A percentile compares a stretch with the other conserved stretches of the same genome.
Conservation (phyloP, 1,284 basidiomycete species). For the Ganoderma boninense region DNA sequence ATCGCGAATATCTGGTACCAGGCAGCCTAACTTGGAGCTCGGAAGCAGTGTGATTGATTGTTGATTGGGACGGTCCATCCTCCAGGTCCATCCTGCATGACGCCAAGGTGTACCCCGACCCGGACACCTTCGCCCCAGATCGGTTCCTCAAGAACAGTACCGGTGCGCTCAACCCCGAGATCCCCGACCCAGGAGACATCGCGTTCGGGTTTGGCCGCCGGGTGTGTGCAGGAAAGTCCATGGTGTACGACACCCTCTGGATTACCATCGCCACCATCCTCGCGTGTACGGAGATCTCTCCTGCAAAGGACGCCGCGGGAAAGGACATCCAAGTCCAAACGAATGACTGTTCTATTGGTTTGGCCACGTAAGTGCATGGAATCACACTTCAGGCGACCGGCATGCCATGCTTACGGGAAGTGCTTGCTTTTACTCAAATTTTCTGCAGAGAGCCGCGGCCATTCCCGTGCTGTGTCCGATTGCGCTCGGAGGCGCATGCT, state of each 20-base stretch:
- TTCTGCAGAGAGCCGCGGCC: conserved; percentile 29
- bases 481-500: conserved; percentile 18
- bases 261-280: conserved; percentile 33
- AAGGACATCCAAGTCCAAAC: conserved; percentile 19
- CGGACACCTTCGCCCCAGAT: conserved; percentile 36
- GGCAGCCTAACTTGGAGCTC: too few relatives aligned
- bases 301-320: conserved; percentile 19
- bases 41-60: too few relatives aligned
- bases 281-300: conserved; percentile 35
- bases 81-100: conserved; percentile 37
- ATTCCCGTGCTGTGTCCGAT: conserved; percentile 23
- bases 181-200: conserved; percentile 25
- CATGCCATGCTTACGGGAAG: not conserved
- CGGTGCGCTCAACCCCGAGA: not conserved
- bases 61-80: too few relatives aligned
- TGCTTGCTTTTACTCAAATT: not conserved
- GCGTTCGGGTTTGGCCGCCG: conserved; percentile 39
- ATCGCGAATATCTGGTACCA: conserved; percentile 26
- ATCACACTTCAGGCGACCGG: too few relatives aligned
- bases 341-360: conserved; percentile 16
- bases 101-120: conserved; percentile 28
- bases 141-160: conserved; percentile 33
- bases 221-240: conserved; percentile 31
- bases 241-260: conserved; percentile 39
- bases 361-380: conserved; percentile 20